Base-by-base conservation (phyloP, 805 yeast species). In the Saturnispora saitoi region DNA sequence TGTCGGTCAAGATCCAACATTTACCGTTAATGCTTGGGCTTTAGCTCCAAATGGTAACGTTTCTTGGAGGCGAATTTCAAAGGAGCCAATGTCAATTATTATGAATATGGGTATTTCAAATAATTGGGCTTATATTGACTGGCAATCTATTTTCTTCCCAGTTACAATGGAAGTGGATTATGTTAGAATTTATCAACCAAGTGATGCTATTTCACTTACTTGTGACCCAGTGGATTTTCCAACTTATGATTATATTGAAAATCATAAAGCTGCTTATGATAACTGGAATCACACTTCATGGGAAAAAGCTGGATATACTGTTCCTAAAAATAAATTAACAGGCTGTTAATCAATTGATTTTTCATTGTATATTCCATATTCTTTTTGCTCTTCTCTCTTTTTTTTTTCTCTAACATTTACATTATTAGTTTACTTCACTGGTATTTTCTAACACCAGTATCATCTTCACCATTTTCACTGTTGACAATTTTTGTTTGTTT, bases 71-170 rank as follows among this genome's bases (percentile, higher is more conserved):
- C 67, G 77, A 54, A 76, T 91, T 28, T 73, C 93, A 20, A 83
- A 84, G 63, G 99, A 91, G 62, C 98, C 98, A 54, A 89, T 91
- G 97, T 76, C 95, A 2, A 75, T 91, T 52, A 68, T 91, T 55
- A 60, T 91, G 72, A 91, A 91, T 65, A 68, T 91, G 68, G 99
- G 96, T 72, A 70, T 91, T 47, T 90, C 97, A 14, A 84, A 82
- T 59, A 84, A 80, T 51, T 91, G 98, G 98, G 86, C 93, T 7
- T 87, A 86, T 65, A 91, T 91, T 53, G 91, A 89, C 68, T 91
- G 96, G 96, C 78, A 80, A 40, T 70, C 80, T 4, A 70, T 89
- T 51, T 67, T 68, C 42, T 91, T 91, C 77, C 99, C 99, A 2
- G 77, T 76, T 12, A 73, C 77, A 1, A 71, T 90, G 81, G 70